Evolutionary conservation across 169 alveolate species (phyloP).

Genomic region (Eimeria maxima): DNA sequence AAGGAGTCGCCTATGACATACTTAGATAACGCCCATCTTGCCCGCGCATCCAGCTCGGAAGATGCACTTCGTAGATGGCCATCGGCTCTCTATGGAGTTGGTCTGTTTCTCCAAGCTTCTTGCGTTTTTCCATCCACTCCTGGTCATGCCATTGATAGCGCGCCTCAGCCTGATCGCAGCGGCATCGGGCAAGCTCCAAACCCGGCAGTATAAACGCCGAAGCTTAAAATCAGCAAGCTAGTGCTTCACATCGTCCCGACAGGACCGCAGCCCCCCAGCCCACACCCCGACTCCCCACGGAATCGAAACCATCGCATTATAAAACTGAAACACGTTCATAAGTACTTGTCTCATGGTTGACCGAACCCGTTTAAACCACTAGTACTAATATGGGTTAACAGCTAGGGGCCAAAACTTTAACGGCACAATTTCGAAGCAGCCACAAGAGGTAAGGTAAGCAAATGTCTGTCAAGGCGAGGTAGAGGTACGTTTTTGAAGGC

Average conservation of each 20-base stretch:
- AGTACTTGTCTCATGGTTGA: no score
- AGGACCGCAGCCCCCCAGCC: not conserved
- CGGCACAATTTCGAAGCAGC: no score
- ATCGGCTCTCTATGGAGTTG: conserved; percentile 87
- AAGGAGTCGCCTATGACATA: conserved; percentile 3
- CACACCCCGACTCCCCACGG: not conserved
- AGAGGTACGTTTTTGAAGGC: conserved; percentile 81
- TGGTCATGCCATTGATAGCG: conserved; percentile 88
- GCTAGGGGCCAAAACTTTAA: no score
- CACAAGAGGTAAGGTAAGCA: no score
- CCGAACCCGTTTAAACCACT: no score
- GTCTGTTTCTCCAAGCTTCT: conserved; percentile 83
- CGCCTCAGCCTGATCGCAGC: conserved; percentile 83
- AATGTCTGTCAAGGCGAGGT: no score
- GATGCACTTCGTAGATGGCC: conserved; percentile 89
- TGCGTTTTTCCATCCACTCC: conserved; percentile 87
- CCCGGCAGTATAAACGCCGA: not conserved
- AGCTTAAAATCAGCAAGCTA: not conserved
- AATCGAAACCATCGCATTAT: not conserved
- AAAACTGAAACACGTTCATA: no score
- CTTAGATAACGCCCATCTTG: conserved; percentile 85
- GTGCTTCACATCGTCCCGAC: not conserved
- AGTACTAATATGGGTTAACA: no score
- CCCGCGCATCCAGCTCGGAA: conserved; percentile 90
- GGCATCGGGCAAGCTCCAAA: not conserved